A percentile compares a stretch with the other conserved stretches of the same genome.
Conservation (phyloP, 2,329 filamentous ascomycete genomes). For the Colletotrichum sp. region DNA sequence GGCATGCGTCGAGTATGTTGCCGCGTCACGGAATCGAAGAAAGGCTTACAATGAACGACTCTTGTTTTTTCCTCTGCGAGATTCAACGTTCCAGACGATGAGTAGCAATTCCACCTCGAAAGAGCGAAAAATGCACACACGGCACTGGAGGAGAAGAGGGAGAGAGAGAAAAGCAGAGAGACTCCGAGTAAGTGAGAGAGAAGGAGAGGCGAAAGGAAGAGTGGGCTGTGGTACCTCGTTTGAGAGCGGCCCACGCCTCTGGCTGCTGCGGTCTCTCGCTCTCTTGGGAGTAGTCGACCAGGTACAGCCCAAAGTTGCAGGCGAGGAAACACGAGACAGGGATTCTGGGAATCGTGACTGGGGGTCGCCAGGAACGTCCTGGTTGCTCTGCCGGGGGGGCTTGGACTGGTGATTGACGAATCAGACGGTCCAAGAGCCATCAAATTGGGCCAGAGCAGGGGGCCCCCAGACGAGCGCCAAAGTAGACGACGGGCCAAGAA, state of each 20-base stretch:
- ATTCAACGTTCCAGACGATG: constrained; percentile 27
- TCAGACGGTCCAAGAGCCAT: constrained; percentile 1
- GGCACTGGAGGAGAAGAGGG: constrained; percentile 8
- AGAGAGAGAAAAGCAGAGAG: not conserved
- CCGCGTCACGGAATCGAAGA: constrained; percentile 21
- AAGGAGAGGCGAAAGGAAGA: constrained; percentile 17
- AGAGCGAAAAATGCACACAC: constrained; percentile 22
- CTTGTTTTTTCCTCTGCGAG: constrained; percentile 11
- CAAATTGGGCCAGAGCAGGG: constrained; percentile 1
- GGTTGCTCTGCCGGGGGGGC: not conserved
- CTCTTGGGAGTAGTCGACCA: constrained; percentile 8
- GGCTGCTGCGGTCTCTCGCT: not conserved
- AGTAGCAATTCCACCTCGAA: constrained; percentile 23
- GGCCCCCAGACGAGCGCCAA: not conserved
- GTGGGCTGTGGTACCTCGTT: constrained; percentile 8
- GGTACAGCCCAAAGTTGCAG: constrained; percentile 14
- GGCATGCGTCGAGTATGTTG: not conserved
- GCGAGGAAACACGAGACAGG: constrained; percentile 23
- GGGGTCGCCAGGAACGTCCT: constrained; percentile 4
- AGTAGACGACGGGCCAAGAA: constrained; percentile 18
- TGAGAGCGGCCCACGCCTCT: not conserved
- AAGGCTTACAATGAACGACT: constrained; percentile 13
- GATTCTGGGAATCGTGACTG: constrained; percentile 10
- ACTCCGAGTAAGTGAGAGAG: constrained; percentile 3
- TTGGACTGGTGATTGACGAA: constrained; percentile 6